Conservation (phyloP, 78 protist species). For the Reticulomyxa filosa region DNA sequence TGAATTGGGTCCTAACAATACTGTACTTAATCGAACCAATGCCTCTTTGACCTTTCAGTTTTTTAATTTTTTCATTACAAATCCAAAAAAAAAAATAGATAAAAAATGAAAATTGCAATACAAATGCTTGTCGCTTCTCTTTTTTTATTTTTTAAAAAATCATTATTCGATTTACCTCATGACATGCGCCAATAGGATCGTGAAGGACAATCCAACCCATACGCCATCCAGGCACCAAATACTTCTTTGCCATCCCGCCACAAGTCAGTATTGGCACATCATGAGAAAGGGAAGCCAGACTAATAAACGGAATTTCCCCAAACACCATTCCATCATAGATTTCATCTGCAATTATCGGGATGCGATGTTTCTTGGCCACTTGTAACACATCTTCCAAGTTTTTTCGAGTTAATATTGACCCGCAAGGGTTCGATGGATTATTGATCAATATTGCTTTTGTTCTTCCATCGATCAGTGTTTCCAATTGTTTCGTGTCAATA, state of each 20-base stretch:
- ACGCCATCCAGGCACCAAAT: slow-evolving; percentile 78
- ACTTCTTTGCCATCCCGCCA: slow-evolving; percentile 79
- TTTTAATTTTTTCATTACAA: too few relatives aligned
- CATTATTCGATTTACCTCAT: too few relatives aligned
- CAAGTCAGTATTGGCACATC: slow-evolving; percentile 45
- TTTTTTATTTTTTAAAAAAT: too few relatives aligned
- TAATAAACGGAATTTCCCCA: slow-evolving; percentile 14
- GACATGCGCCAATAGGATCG: slow-evolving; percentile 23
- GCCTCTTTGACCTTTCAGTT: too few relatives aligned
- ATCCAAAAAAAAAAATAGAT: too few relatives aligned
- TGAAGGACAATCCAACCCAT: slow-evolving; percentile 64
- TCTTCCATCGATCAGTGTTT: slow-evolving; percentile 29
- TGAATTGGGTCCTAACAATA: too few relatives aligned
- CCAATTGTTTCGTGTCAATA: slow-evolving; percentile 33
- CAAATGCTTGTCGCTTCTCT: too few relatives aligned
- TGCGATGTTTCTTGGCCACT: slow-evolving; percentile 35
- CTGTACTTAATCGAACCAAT: too few relatives aligned
- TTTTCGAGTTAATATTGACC: slow-evolving; percentile 33
- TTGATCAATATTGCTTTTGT: slow-evolving; percentile 60
- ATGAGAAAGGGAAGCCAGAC: slow-evolving; percentile 28
- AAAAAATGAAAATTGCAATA: too few relatives aligned
- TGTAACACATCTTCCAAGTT: slow-evolving; percentile 28
- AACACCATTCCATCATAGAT: slow-evolving; percentile 63
- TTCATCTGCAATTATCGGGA: slow-evolving; percentile 78
- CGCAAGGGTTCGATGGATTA: slow-evolving; percentile 84